Conservation (phyloP, 2,329 filamentous ascomycete genomes). For the Ophiocordyceps camponoti-saundersi region DNA sequence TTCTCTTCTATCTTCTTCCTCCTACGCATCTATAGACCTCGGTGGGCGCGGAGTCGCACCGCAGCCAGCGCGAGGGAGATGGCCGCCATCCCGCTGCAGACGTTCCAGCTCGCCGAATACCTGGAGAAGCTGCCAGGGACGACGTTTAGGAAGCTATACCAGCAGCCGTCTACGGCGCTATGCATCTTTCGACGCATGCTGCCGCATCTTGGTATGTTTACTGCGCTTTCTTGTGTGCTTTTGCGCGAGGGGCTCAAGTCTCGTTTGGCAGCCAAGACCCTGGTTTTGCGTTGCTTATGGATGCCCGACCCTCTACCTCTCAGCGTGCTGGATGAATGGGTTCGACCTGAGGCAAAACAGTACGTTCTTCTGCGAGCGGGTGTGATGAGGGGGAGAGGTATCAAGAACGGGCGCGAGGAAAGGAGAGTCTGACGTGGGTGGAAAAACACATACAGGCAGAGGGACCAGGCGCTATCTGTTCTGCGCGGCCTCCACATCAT, state of each 20-base stretch:
- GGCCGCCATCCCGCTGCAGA: neutral
- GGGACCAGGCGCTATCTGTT: slow-evolving; percentile 68
- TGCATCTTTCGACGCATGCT: slow-evolving; percentile 97
- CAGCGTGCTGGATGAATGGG: slow-evolving; percentile 73
- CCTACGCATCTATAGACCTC: neutral
- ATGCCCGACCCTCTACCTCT: slow-evolving; percentile 65
- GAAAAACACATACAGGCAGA: slow-evolving; percentile 34
- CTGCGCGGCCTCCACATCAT: slow-evolving; percentile 80
- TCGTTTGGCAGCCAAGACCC: slow-evolving; percentile 55
- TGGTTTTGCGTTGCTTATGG: slow-evolving; percentile 92
- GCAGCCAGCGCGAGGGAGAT: neutral
- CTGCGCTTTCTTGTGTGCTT: neutral
- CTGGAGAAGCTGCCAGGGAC: slow-evolving; percentile 81
- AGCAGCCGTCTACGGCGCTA: slow-evolving; percentile 86
- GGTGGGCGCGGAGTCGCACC: neutral
- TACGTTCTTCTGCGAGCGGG: slow-evolving; percentile 5
- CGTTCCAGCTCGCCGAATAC: slow-evolving; percentile 63
- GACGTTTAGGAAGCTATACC: slow-evolving; percentile 82
- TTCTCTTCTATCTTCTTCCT: neutral
- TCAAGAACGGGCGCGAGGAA: too few species aligned
- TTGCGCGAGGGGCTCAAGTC: neutral
- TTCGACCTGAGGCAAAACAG: slow-evolving; percentile 44
- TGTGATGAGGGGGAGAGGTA: neutral
- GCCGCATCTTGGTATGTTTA: slow-evolving; percentile 58
- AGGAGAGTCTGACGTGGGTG: neutral